Evolutionary conservation across 108 stramenopile genomes (phyloP).

Genomic region (Epipyxis sp.): DNA sequence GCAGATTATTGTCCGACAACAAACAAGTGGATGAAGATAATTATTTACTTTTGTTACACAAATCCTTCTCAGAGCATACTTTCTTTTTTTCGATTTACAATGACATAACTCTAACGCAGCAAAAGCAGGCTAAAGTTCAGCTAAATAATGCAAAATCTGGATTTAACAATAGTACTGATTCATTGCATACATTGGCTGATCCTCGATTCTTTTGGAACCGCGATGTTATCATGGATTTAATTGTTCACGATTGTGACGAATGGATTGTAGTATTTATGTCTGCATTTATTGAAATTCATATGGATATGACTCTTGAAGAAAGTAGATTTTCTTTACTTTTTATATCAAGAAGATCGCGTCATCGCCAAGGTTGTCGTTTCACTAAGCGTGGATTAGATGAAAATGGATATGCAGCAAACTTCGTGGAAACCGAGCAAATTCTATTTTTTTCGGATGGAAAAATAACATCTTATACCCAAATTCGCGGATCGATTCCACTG

Average conservation of each 20-base stretch:
- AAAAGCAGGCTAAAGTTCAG: slow-evolving; percentile 35
- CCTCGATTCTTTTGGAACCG: slow-evolving; percentile 92
- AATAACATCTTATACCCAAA: slow-evolving; percentile 68
- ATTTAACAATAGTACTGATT: slow-evolving; percentile 2
- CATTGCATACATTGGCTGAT: slow-evolving; percentile 55
- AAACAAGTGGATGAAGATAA: slow-evolving; percentile 49
- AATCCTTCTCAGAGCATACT: slow-evolving; percentile 44
- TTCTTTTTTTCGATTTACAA: slow-evolving; percentile 55
- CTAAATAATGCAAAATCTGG: slow-evolving; percentile 4
- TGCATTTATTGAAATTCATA: slow-evolving; percentile 77
- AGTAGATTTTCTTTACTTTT: slow-evolving; percentile 66
- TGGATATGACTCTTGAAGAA: slow-evolving; percentile 42
- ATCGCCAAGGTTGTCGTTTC: slow-evolving; percentile 88
- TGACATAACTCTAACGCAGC: slow-evolving; percentile 53
- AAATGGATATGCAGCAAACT: slow-evolving; percentile 84
- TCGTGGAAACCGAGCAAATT: slow-evolving; percentile 92
- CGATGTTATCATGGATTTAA: slow-evolving; percentile 60
- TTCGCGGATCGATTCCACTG: slow-evolving; percentile 86
- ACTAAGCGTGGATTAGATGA: slow-evolving; percentile 82
- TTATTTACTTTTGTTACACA: slow-evolving; percentile 40
- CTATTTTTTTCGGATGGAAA: slow-evolving; percentile 41
- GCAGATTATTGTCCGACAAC: slow-evolving; percentile 37
- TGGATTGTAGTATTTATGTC: slow-evolving; percentile 75
- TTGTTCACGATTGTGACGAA: slow-evolving; percentile 31
- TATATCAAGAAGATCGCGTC: slow-evolving; percentile 76